A percentile compares a stretch with the other conserved stretches of the same genome.
phyloP scores from a whole-genome alignment of 352 stramenopile genomes.

The Globisporangium yorkense region DNA sequence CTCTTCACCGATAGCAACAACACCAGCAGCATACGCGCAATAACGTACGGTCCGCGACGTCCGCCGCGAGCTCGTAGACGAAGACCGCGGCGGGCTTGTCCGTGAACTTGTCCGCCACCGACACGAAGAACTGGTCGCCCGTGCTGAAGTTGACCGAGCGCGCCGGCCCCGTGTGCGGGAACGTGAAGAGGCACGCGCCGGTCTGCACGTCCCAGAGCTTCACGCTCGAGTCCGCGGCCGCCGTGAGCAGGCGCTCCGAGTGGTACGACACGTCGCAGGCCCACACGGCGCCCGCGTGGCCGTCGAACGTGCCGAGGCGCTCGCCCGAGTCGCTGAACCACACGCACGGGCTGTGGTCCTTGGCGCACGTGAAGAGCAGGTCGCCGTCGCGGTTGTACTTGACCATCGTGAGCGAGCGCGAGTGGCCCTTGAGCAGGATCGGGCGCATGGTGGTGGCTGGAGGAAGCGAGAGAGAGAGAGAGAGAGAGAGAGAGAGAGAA shows the following conservation, averaged over 20 bases:
- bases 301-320: constrained; percentile 94
- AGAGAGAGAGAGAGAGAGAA: not conserved
- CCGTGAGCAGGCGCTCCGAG: constrained; percentile 93
- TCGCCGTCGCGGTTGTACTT: constrained; percentile 99
- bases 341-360: constrained; percentile 95
- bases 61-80: constrained; percentile 73
- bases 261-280: constrained; percentile 93
- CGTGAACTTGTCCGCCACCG: constrained; percentile 80
- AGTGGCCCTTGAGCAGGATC: constrained; percentile 99
- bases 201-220: constrained; percentile 91
- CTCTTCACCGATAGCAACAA: not conserved
- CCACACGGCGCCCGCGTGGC: constrained; percentile 96
- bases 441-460: constrained; percentile 75
- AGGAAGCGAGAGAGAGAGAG: not conserved
- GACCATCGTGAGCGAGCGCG: constrained; percentile 97
- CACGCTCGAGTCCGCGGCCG: constrained; percentile 91
- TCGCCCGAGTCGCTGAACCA: constrained; percentile 97
- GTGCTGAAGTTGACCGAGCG: constrained; percentile 86
- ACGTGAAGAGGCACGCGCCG: constrained; percentile 84
- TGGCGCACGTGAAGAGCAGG: constrained; percentile 96
- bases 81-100: constrained; percentile 72
- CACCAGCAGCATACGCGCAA: not conserved
- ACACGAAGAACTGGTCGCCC: constrained; percentile 81
- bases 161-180: constrained; percentile 73
- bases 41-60: constrained; percentile 56